Evolutionary conservation across 176 grass and related monocot species (phyloP), one percentile per base, ranked within the genome.

Genomic region (Carex littledalei): DNA sequence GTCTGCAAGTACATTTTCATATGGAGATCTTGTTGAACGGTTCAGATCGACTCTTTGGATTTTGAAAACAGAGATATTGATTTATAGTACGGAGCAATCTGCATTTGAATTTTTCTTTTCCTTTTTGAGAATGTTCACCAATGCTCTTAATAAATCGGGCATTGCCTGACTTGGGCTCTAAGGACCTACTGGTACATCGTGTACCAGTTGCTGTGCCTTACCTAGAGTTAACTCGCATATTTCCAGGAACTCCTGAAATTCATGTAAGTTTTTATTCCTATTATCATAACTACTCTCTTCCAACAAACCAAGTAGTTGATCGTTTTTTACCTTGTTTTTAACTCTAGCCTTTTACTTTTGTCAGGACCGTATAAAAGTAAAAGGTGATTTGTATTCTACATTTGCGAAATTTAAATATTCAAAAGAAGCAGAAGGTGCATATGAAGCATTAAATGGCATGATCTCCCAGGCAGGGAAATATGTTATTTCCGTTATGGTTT

Each of bases 301-400:
- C 73, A 77, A 32, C 49, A 77, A 55, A 47, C 7, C 1, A 54
- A 49, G 21, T 54, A 31, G n/a, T 75, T 52, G 73, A 77, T 77
- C 3, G 3, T 55, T 26, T 55, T 31, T 77, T 45, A 14, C 49
- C 21, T 86, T 63, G 57, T 39, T 45, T 72, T 12, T 84, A 86
- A 86, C 50, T 11, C 77, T 85, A 16, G 20, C 26, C 20, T 59
- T 63, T 59, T 63, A 80, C 31, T 22, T 89, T 61, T 26, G n/a
- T 64, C 72, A 98, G 92, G 86, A 71, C 34, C 86, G 79, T 86
- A 61, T 86, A 10, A 91, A 86, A 82, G 72, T 92, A 52, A 82
- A 90, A 74, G 95, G 95, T 71, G 84, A 86, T 24, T 86, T 79
- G 84, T 98, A 98, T 64, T 94, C 93, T 62, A 98, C 91, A 34